These are phyloP conservation scores for Taphrina sp. DNA, from an alignment of 1,139 yeast genomes.

Conservation along the genomic window DNA sequence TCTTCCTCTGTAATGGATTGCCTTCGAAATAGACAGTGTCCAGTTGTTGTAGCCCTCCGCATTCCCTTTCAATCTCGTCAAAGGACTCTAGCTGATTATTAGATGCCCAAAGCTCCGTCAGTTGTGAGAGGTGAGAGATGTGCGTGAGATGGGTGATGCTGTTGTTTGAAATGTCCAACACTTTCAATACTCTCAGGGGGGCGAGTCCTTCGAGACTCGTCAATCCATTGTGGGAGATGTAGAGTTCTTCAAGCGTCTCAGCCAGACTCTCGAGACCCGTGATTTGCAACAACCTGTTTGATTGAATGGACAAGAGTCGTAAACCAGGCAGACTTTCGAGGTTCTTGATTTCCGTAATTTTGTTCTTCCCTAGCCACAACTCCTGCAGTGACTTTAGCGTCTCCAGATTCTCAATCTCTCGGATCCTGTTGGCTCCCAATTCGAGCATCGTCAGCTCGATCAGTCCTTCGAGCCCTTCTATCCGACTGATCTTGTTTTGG, in stretches of 20 bases:
- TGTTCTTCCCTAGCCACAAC: slow-evolving; percentile 92
- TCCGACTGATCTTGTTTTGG: slow-evolving; percentile 77
- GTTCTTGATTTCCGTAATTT: slow-evolving; percentile 60
- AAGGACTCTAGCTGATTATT: slow-evolving; percentile 67
- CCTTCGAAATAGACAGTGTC: slow-evolving; percentile 94
- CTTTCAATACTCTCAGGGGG: slow-evolving; percentile 62
- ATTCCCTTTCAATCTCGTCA: slow-evolving; percentile 64
- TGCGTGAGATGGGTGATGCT: slow-evolving; percentile 61
- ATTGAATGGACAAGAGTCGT: slow-evolving; percentile 79
- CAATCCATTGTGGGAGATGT: slow-evolving; percentile 83
- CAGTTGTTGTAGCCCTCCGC: slow-evolving; percentile 61
- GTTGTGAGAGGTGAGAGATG: slow-evolving; percentile 59
- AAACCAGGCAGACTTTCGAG: slow-evolving; percentile 61
- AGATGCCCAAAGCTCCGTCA: slow-evolving; percentile 95
- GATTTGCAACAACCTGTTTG: slow-evolving; percentile 73
- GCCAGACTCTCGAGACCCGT: slow-evolving; percentile 73
- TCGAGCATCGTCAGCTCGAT: slow-evolving; percentile 69
- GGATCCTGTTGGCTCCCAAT: slow-evolving; percentile 85
- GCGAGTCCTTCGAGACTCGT: slow-evolving; percentile 75
- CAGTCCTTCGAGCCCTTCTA: slow-evolving; percentile 64
- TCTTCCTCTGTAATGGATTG: slow-evolving; percentile 76
- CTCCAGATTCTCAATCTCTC: slow-evolving; percentile 58
- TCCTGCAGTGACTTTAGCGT: slow-evolving; percentile 59
- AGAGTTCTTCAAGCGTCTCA: slow-evolving; percentile 74
- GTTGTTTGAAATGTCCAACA: slow-evolving; percentile 80